Conservation (phyloP, 805 yeast genomes). For the Pichia thaimueangensis region DNA sequence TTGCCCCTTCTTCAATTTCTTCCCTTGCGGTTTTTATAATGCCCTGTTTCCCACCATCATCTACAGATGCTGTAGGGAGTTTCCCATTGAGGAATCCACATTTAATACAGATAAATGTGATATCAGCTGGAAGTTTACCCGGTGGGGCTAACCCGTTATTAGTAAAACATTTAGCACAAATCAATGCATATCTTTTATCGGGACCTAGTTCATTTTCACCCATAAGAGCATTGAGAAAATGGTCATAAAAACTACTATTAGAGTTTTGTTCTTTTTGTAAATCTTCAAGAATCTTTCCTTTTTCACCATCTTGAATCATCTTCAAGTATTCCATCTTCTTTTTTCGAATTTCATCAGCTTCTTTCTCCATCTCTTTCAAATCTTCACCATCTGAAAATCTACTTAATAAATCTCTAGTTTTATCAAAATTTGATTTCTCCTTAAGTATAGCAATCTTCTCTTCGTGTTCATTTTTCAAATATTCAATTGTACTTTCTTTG, state of each 20-base stretch:
- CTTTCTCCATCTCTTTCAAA: constrained; percentile 31
- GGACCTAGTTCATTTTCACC: constrained; percentile 64
- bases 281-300: constrained; percentile 13
- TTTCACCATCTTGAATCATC: constrained; percentile 26
- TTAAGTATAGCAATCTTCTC: constrained; percentile 31
- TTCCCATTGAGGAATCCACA: constrained; percentile 45
- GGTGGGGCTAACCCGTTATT: constrained; percentile 85
- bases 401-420: constrained; percentile 66
- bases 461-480: constrained; percentile 29
- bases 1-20: no score
- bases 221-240: constrained; percentile 36
- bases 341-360: constrained; percentile 37
- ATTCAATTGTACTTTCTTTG: constrained; percentile 22
- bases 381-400: constrained; percentile 54
- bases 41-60: neutral
- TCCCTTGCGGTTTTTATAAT: no score
- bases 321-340: constrained; percentile 36
- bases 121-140: constrained; percentile 43
- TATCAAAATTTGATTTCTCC: constrained; percentile 61
- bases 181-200: constrained; percentile 60
- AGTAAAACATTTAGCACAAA: constrained; percentile 55
- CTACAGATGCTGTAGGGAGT: neutral
- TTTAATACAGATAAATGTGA: constrained; percentile 56
- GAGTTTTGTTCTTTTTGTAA: constrained; percentile 12
- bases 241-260: constrained; percentile 24